A percentile compares a stretch with the other conserved stretches of the same genome.
These are phyloP conservation scores for Saururus chinensis DNA, from an alignment of 164 flowering plant genomes.

Conservation along the genomic window DNA sequence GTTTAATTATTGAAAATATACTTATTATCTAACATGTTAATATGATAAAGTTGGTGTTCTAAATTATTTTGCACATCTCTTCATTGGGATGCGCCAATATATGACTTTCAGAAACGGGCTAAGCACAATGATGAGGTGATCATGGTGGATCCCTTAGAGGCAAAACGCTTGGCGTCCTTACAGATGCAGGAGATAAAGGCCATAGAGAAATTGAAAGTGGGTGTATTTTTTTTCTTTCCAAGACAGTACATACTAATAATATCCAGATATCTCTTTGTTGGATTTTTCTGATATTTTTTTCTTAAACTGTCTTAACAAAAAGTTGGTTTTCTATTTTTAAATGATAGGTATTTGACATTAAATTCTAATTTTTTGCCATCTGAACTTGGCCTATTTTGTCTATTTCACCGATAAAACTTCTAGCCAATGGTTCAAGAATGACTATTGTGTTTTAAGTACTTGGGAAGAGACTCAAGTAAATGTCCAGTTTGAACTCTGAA, in stretches of 20 bases:
- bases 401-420: too few species aligned
- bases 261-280: neutral
- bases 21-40: too few species aligned
- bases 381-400: too few species aligned
- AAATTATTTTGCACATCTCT: neutral
- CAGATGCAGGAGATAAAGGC: conserved; percentile 69
- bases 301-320: too few species aligned
- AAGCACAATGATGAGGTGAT: conserved; percentile 26
- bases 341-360: too few species aligned
- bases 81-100: neutral
- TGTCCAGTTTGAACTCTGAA: too few species aligned
- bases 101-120: neutral
- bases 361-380: too few species aligned
- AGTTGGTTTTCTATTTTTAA: too few species aligned
- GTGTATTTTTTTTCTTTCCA: neutral
- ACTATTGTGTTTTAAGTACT: too few species aligned
- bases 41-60: neutral
- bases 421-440: too few species aligned
- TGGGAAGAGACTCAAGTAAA: too few species aligned
- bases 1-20: too few species aligned
- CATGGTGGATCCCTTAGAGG: conserved; percentile 97
- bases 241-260: neutral
- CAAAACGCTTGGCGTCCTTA: conserved; percentile 82
- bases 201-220: conserved; percentile 58
- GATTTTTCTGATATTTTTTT: neutral